phyloP scores from a whole-genome alignment of 108 stramenopile species.

The Nitzschia inconspicua region DNA sequence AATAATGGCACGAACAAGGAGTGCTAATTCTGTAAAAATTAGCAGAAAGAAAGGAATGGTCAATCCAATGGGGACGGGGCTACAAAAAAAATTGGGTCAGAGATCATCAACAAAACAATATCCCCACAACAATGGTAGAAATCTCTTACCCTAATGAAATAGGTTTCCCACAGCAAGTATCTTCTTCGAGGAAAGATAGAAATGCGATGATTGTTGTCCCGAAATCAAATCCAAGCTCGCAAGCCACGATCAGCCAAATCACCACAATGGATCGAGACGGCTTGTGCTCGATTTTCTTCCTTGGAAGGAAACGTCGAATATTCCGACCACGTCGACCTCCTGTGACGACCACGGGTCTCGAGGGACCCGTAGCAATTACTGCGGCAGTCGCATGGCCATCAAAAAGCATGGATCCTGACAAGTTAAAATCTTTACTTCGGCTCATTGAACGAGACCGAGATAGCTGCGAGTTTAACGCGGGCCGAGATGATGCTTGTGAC shows the following conservation, averaged over 20 bases:
- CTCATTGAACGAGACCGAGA: no score
- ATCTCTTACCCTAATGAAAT: constrained; percentile 4
- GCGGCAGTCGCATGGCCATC: no score
- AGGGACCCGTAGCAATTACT: no score
- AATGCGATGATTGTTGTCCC: constrained; percentile 30
- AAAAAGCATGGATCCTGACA: no score
- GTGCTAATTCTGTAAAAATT: constrained; percentile 7
- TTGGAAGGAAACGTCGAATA: constrained; percentile 11
- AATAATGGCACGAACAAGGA: constrained; percentile 19
- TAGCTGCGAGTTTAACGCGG: no score
- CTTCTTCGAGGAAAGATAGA: constrained; percentile 5
- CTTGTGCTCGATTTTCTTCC: constrained; percentile 2
- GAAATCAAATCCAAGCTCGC: constrained; percentile 23
- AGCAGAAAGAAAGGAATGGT: constrained; percentile 24
- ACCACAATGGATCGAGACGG: constrained; percentile 7
- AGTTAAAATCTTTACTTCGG: no score
- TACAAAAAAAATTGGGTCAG: not conserved
- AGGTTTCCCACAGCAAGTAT: constrained; percentile 17
- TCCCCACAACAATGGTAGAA: not conserved
- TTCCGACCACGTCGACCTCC: no score
- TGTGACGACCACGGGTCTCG: no score
- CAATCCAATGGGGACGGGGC: constrained; percentile 9
- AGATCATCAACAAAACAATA: not conserved
- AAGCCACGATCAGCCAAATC: constrained; percentile 23
- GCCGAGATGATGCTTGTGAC: no score